phyloP scores from a whole-genome alignment of 2,329 filamentous ascomycete genomes.

The Thermothelomyces thermophilus region DNA sequence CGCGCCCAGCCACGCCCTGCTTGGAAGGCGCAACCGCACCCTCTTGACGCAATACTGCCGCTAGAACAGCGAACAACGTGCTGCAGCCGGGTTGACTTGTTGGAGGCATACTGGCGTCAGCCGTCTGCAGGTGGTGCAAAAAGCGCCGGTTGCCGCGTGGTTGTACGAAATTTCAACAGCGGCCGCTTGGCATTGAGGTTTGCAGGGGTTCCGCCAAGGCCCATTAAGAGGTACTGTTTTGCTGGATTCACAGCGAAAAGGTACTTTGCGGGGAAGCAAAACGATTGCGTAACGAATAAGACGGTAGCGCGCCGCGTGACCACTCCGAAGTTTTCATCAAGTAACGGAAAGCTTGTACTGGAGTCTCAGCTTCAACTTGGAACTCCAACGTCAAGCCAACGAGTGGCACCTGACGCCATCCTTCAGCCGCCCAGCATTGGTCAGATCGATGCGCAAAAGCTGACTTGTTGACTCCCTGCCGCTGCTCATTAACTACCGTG shows the following conservation, averaged over 20 bases:
- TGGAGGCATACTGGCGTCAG: conserved; percentile 15
- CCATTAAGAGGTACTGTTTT: conserved; percentile 8
- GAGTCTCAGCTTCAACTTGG: conserved; percentile 21
- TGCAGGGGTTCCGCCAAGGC: conserved; percentile 2
- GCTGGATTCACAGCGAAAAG: conserved; percentile 8
- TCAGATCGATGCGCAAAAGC: not conserved
- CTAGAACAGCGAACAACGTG: not conserved
- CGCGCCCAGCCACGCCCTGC: too few species aligned
- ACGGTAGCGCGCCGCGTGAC: conserved; percentile 23
- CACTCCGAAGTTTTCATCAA: conserved; percentile 25
- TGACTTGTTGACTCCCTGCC: not conserved
- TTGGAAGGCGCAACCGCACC: too few species aligned
- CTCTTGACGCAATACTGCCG: not conserved
- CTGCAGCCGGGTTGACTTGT: not conserved
- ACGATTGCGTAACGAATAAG: conserved; percentile 25
- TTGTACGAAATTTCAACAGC: conserved; percentile 2
- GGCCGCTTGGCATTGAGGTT: conserved; percentile 2
- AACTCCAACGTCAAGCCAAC: not conserved
- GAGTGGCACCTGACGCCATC: not conserved
- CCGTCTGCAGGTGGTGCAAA: conserved; percentile 19
- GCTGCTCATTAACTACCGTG: too few species aligned
- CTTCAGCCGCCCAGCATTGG: not conserved
- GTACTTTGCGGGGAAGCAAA: conserved; percentile 18
- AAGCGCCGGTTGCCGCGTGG: conserved; percentile 1
- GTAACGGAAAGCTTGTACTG: conserved; percentile 19